A percentile compares a stretch with the other conserved stretches of the same genome.
Evolutionary conservation across 495 filamentous ascomycete genomes (phyloP).

Genomic region (Penicillium desertorum): DNA sequence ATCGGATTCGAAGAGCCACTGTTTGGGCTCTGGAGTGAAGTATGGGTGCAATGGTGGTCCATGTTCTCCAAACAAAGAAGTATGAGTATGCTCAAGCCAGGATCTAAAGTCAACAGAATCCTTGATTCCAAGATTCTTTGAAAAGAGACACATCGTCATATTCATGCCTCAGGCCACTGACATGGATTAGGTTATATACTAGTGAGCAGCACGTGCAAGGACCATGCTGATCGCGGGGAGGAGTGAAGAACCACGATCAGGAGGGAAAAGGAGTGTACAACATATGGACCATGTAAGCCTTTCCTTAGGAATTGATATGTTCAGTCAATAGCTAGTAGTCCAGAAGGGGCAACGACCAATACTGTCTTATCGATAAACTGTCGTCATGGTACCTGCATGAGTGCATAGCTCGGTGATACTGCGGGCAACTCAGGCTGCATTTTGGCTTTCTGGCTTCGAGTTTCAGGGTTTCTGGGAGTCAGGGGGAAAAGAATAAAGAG

Average conservation of each 20-base stretch:
- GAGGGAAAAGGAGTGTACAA: slow-evolving; percentile 16
- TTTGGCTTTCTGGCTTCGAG: background rate
- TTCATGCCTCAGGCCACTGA: slow-evolving; percentile 3
- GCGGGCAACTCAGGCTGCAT: background rate
- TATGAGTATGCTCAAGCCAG: background rate
- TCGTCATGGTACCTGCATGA: slow-evolving; percentile 31
- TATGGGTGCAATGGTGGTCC: background rate
- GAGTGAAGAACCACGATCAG: slow-evolving; percentile 25
- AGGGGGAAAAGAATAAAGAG: background rate
- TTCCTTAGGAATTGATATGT: background rate
- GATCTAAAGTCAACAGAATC: background rate
- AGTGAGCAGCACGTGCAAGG: slow-evolving; percentile 25
- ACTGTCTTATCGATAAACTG: slow-evolving; percentile 8
- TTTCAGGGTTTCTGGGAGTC: background rate
- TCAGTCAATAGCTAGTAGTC: background rate
- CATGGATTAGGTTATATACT: slow-evolving; percentile 23
- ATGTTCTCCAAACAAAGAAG: background rate
- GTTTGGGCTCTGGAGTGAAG: background rate
- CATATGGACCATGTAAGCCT: background rate
- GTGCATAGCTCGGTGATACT: slow-evolving; percentile 7
- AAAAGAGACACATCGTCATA: background rate
- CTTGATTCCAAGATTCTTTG: background rate
- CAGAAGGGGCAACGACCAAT: background rate
- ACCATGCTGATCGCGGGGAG: slow-evolving; percentile 28
- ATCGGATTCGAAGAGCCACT: background rate